A percentile compares a stretch with the other conserved stretches of the same genome.
Conservation (phyloP, 2,329 filamentous ascomycete genomes). For the Tolypocladium amazonense region DNA sequence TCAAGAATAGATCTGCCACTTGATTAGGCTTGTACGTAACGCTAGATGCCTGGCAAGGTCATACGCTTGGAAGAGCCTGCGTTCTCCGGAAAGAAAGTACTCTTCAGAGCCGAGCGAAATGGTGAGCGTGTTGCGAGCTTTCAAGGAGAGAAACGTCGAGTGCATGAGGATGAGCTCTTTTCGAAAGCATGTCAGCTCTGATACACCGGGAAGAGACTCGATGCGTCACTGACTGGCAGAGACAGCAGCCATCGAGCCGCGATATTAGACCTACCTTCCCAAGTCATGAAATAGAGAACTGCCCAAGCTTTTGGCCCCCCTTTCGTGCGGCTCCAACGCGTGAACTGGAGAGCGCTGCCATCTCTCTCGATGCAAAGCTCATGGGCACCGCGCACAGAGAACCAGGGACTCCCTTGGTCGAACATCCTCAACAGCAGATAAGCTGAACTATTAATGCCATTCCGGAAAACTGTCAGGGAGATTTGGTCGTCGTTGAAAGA, state of each 20-base stretch:
- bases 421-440: constrained; percentile 36
- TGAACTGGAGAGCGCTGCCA: constrained; percentile 36
- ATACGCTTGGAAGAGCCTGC: constrained; percentile 45
- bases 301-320: constrained; percentile 41
- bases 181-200: neutral
- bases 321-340: constrained; percentile 37
- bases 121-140: constrained; percentile 36
- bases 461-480: constrained; percentile 41
- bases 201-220: neutral
- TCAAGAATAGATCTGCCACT: constrained; percentile 41
- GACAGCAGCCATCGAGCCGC: neutral
- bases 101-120: constrained; percentile 33
- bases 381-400: constrained; percentile 40
- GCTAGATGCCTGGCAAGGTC: constrained; percentile 9
- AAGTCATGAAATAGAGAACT: constrained; percentile 44
- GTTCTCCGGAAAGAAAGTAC: constrained; percentile 36
- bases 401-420: constrained; percentile 28
- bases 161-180: constrained; percentile 52
- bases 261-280: constrained; percentile 39
- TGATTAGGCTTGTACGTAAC: neutral
- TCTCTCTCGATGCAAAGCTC: constrained; percentile 42
- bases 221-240: neutral
- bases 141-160: constrained; percentile 46
- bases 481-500: constrained; percentile 45
- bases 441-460: constrained; percentile 29